These are phyloP conservation scores for Heliosperma pusillum DNA, from an alignment of 148 eudicot genomes.

Conservation along the genomic window DNA sequence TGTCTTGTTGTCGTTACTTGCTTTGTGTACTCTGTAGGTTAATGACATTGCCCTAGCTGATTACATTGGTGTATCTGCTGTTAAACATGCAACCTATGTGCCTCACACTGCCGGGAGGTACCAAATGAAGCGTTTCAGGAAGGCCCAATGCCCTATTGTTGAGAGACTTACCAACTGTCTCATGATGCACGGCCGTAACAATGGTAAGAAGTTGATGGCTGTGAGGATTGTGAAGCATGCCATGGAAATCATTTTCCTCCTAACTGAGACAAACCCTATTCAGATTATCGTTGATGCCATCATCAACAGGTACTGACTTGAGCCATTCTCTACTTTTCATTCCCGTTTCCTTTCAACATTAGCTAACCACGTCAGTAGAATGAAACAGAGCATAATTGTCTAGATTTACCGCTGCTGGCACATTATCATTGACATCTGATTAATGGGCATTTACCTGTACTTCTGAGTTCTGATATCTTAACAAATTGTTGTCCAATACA, in stretches of 20 bases:
- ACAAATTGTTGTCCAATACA: neutral
- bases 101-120: conserved; percentile 28
- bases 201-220: conserved; percentile 25
- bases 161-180: conserved; percentile 24
- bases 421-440: too few species aligned
- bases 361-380: too few species aligned
- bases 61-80: neutral
- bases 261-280: conserved; percentile 19
- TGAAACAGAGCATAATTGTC: too few species aligned
- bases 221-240: conserved; percentile 21
- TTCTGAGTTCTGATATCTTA: too few species aligned
- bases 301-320: neutral
- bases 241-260: conserved; percentile 17
- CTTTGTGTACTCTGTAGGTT: neutral
- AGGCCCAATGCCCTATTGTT: conserved; percentile 24
- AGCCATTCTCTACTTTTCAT: neutral
- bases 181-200: conserved; percentile 28
- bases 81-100: conserved; percentile 18
- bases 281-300: conserved; percentile 23
- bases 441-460: too few species aligned
- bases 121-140: conserved; percentile 27
- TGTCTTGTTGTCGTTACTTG: neutral
- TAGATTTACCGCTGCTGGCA: too few species aligned
- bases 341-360: neutral
- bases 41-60: conserved; percentile 8